phyloP scores from a whole-genome alignment of 1,284 basidiomycete genomes.

The Athelia psychrophila region DNA sequence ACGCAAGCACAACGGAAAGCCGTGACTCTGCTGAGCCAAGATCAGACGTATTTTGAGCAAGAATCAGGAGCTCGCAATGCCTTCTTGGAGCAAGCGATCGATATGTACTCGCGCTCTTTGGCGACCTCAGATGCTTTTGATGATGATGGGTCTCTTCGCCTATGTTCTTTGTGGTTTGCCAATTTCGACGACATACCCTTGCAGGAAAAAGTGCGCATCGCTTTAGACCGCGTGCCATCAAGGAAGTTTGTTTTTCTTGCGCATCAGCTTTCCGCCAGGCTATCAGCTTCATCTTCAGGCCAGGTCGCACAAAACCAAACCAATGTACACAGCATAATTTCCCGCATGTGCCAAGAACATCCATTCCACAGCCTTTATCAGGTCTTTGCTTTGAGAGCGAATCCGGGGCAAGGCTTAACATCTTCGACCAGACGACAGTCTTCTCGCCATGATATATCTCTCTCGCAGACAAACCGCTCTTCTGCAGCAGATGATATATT shows the following conservation, averaged over 20 bases:
- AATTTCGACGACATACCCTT: slow-evolving; percentile 66
- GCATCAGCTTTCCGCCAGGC: slow-evolving; percentile 89
- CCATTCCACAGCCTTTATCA: slow-evolving; percentile 95
- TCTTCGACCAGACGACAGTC: slow-evolving; percentile 35
- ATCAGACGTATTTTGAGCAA: slow-evolving; percentile 58
- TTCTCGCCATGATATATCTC: slow-evolving; percentile 33
- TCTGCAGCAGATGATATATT: slow-evolving; percentile 74
- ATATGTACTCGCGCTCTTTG: slow-evolving; percentile 83
- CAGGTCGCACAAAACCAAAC: slow-evolving; percentile 49
- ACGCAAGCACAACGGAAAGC: slow-evolving; percentile 34
- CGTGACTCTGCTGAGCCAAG: slow-evolving; percentile 43
- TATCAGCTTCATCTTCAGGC: slow-evolving; percentile 45
- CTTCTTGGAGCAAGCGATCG: slow-evolving; percentile 75
- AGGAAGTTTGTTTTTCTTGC: slow-evolving; percentile 89
- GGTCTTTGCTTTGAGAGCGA: slow-evolving; percentile 68
- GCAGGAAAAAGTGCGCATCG: slow-evolving; percentile 47
- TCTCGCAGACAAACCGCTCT: slow-evolving; percentile 54
- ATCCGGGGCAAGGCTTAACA: slow-evolving; percentile 29
- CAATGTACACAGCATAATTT: slow-evolving; percentile 64
- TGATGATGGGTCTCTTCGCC: slow-evolving; percentile 73
- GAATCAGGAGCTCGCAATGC: slow-evolving; percentile 56
- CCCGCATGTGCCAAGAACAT: slow-evolving; percentile 84
- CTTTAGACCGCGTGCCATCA: slow-evolving; percentile 72
- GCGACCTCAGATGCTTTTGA: slow-evolving; percentile 70
- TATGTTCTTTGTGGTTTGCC: slow-evolving; percentile 91